These are phyloP conservation scores for Eucalyptus albens DNA, from an alignment of 345 rosid genomes.

Conservation along the genomic window DNA sequence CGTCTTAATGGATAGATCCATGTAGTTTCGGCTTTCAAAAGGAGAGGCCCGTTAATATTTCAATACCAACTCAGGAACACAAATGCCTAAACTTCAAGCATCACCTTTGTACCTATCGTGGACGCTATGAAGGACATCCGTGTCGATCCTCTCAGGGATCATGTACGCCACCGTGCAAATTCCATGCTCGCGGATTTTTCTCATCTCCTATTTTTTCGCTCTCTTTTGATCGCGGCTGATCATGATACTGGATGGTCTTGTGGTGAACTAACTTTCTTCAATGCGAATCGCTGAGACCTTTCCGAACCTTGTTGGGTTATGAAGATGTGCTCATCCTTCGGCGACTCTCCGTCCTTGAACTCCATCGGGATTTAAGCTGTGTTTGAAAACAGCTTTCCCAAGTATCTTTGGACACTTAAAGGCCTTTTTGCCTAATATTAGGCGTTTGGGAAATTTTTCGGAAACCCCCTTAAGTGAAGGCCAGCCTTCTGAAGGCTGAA, in stretches of 20 bases:
- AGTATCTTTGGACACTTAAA: too few species aligned
- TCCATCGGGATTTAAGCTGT: neutral
- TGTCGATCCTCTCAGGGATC: neutral
- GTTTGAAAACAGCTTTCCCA: too few species aligned
- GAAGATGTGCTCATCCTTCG: neutral
- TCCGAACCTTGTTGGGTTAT: neutral
- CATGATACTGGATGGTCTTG: neutral
- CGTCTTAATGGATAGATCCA: neutral
- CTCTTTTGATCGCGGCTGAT: neutral
- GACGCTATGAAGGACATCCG: neutral
- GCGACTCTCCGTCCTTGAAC: neutral
- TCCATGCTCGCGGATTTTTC: neutral
- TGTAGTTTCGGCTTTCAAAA: too few species aligned
- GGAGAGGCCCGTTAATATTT: neutral
- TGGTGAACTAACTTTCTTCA: neutral
- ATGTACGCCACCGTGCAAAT: neutral
- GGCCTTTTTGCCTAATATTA: too few species aligned
- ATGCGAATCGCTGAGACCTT: neutral
- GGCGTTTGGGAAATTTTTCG: too few species aligned
- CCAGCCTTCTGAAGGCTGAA: too few species aligned
- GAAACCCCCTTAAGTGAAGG: too few species aligned
- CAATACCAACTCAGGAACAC: neutral
- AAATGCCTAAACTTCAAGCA: neutral
- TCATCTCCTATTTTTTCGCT: neutral
- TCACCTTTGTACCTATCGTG: neutral